Evolutionary conservation across 495 filamentous ascomycete species (phyloP).

Genomic region (Rostrohypoxylon terebratum): DNA sequence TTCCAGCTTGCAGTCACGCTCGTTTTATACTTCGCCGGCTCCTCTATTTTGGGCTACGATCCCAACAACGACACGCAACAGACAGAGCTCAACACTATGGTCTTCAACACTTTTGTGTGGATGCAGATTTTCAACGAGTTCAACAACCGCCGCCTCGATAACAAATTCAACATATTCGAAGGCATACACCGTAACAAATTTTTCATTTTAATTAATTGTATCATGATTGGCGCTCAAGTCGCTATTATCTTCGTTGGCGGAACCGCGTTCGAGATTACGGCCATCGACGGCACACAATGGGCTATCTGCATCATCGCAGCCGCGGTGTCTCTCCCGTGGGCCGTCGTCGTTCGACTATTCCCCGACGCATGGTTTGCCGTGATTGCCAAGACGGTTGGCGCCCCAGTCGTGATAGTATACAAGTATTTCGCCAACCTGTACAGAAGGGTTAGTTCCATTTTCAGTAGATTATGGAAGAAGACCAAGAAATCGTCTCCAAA

Average conservation of each 20-base stretch:
- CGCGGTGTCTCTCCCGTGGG: slow-evolving; percentile 76
- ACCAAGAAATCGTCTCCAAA: slow-evolving; percentile 1
- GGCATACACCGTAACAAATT: slow-evolving; percentile 81
- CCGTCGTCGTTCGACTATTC: slow-evolving; percentile 76
- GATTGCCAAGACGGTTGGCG: slow-evolving; percentile 36
- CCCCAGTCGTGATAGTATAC: slow-evolving; percentile 44
- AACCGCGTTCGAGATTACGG: slow-evolving; percentile 71
- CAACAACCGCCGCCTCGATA: slow-evolving; percentile 78
- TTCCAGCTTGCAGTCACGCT: slow-evolving; percentile 86
- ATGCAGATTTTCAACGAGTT: slow-evolving; percentile 95
- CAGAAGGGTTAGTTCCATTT: slow-evolving; percentile 18
- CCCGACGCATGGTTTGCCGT: slow-evolving; percentile 66
- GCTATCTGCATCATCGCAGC: slow-evolving; percentile 78
- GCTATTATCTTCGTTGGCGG: slow-evolving; percentile 84
- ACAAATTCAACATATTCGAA: slow-evolving; percentile 90
- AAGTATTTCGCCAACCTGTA: slow-evolving; percentile 24
- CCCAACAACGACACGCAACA: slow-evolving; percentile 45
- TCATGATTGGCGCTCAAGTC: slow-evolving; percentile 86
- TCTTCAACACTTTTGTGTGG: slow-evolving; percentile 95
- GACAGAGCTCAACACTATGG: slow-evolving; percentile 70
- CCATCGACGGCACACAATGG: slow-evolving; percentile 76
- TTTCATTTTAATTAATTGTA: slow-evolving; percentile 82
- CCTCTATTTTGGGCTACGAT: slow-evolving; percentile 69
- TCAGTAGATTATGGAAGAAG: slow-evolving; percentile 42
- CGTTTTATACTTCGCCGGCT: slow-evolving; percentile 79